Base-by-base conservation (phyloP, 768 basidiomycete genomes). In the Lactarius hengduanensis region DNA sequence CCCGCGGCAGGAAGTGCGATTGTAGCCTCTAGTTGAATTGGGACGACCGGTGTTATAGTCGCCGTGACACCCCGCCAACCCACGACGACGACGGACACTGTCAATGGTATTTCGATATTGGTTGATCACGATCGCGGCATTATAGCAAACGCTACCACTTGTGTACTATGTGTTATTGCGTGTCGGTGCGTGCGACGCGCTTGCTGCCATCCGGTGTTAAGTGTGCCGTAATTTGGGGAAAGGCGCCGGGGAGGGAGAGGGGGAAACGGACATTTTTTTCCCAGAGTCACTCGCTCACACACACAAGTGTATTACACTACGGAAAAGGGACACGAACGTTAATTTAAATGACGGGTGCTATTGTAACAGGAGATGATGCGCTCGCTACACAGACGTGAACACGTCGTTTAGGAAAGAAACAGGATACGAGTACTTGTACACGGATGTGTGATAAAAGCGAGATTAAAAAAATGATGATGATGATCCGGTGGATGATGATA, bases 221-320 rank as follows among this genome's bases (percentile, higher is more conserved):
- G 5, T 50, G 34, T 64, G 63, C 57, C 65, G 65, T 66, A 66
- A 62, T 50, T 15, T n/a, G 34, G 34, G 41, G 36, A 22, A 15
- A 59, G 28, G 53, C 50, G 64, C 58, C 22, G 32, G n/a, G 10
- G 45, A 20, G n/a, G n/a, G 10, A n/a, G 16, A 9, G n/a, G 45
- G 20, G 20, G 8, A 15, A 22, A 22, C n/a, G 22, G 22, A 2
- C 32, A 5, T 3, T 3, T 28, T 41, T 41, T 55, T 55, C 26
- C 54, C 38, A 18, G 15, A 22, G 26, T 36, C 34, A 36, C 34
- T 38, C 11, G 8, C 22, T 53, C 22, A 53, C 22, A 26, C 22
- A 10, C 11, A 26, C 22, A n/a, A 26, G 47, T 50, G 47, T 50
- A 50, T 26, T 50, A 26, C 47, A 26, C 50, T 53, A 7, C 43